Conservation (phyloP, 805 yeast species). For the Ogataea zsoltii region DNA sequence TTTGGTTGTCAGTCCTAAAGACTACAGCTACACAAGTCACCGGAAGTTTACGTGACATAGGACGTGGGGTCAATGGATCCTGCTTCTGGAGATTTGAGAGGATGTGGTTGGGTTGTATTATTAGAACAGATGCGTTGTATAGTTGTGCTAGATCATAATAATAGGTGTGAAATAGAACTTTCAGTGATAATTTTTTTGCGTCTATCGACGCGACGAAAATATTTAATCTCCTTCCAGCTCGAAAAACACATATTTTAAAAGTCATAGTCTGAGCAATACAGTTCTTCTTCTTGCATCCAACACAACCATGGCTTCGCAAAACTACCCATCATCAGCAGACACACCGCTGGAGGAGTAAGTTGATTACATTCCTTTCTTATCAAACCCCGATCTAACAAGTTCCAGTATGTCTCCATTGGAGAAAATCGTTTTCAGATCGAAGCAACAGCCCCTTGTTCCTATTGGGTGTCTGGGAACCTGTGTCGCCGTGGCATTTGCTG, state of each 20-base stretch:
- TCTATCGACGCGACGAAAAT: conserved; percentile 5
- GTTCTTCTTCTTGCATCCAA: not conserved
- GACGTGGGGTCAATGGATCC: not conserved
- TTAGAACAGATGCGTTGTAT: too few relatives aligned
- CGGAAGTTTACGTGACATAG: conserved; percentile 6
- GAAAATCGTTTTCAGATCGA: conserved; percentile 60
- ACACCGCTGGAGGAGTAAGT: conserved; percentile 50
- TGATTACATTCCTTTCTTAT: too few relatives aligned
- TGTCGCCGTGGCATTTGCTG: conserved; percentile 79
- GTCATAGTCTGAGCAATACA: too few relatives aligned
- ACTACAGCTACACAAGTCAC: conserved; percentile 46
- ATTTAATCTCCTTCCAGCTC: not conserved
- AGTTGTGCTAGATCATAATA: too few relatives aligned
- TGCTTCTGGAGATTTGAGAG: too few relatives aligned
- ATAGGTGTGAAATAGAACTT: not conserved
- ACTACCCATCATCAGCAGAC: conserved; percentile 54
- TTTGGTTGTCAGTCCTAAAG: conserved; percentile 80
- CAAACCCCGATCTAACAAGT: conserved; percentile 34
- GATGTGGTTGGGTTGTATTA: too few relatives aligned
- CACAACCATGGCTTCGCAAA: conserved; percentile 36
- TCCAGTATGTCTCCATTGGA: conserved; percentile 50
- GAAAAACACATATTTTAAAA: too few relatives aligned
- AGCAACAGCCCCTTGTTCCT: conserved; percentile 89
- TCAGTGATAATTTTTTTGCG: not conserved
- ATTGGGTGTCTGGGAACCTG: conserved; percentile 76